phyloP scores from a whole-genome alignment of 176 grass and related monocot genomes.

The Ensete glaucum region DNA sequence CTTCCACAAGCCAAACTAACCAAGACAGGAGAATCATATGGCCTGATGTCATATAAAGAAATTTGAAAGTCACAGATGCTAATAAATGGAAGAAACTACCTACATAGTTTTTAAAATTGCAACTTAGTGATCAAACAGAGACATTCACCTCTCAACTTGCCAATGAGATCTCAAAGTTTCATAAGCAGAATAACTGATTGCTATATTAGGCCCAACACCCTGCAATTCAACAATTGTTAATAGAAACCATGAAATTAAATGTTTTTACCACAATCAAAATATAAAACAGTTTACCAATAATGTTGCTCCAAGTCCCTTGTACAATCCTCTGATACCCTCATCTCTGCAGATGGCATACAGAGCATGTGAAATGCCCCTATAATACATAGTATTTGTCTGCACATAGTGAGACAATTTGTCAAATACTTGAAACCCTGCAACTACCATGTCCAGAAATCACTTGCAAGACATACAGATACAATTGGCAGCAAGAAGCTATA shows the following conservation, averaged over 20 bases:
- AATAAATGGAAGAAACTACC: background rate
- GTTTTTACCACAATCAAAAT: background rate
- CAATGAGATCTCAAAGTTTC: conserved; percentile 79
- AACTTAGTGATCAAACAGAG: background rate
- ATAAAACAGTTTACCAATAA: conserved; percentile 44
- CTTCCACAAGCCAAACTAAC: conserved; percentile 94
- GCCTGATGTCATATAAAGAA: conserved; percentile 30
- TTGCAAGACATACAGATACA: background rate
- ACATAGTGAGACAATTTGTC: conserved; percentile 11
- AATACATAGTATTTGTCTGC: conserved; percentile 83
- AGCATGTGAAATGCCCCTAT: conserved; percentile 91
- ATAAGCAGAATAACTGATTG: conserved; percentile 89
- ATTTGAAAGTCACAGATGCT: background rate
- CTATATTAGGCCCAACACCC: conserved; percentile 93
- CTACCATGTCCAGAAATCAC: background rate
- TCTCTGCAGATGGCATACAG: conserved; percentile 79
- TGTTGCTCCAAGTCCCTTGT: conserved; percentile 93
- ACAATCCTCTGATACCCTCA: conserved; percentile 70
- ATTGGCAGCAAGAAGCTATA: background rate
- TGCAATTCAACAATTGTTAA: conserved; percentile 19
- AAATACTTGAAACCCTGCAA: background rate
- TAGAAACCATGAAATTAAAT: background rate
- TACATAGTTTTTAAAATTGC: background rate
- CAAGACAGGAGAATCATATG: conserved; percentile 54
- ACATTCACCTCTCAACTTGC: conserved; percentile 63